Base-by-base conservation (phyloP, 768 basidiomycete genomes). In the Lepiota brunneoincarnata region DNA sequence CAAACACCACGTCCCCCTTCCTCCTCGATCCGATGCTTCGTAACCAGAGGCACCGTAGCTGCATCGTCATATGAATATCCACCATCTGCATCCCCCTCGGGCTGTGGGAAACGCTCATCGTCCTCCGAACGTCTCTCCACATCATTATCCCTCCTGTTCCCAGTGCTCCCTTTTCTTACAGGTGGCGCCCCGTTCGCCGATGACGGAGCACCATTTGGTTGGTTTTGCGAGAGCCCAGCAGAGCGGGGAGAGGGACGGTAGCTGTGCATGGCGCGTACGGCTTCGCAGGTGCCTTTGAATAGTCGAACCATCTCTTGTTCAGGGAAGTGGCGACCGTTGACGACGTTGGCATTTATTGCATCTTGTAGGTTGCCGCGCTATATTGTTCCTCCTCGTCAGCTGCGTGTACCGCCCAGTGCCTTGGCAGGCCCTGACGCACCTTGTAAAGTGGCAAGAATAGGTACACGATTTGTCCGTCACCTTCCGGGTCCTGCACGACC, bases 301-400 rank as follows among this genome's bases (percentile, higher is more conserved):
- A 96, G 78, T 41, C 81, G 80, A 34, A 98, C 76, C 76, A 98
- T 91, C 45, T 93, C 89, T 59, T 81, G 81, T 69, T 99, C 97
- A 0, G 93, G 80, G 66, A 93, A 92, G 54, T 85, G 86, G 38
- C 86, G 83, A 23, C 86, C 83, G 58, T 92, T 91, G 51, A 93
- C 84, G 28, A 89, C 80, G 64, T 95, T 87, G 37, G 84, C 77
- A 63, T 93, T 93, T 58, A 99, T 98, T 26, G 84, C 84, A 64
- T 98, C 94, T 80, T 98, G 97, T 6, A 99, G 79, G 64, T 98
- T 98, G 24, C 93, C 96, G 49, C 87, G 80, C 91, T 93, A 59
- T 52, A 36, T 55, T 10, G 11, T 9, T 53, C 47, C 54, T 21
- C n/a, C 10, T 35, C 5, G 14, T 45, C 10, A 35, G 38, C 26